These are phyloP conservation scores for Geranium rotundifolium DNA, from an alignment of 345 rosid species.

Conservation along the genomic window DNA sequence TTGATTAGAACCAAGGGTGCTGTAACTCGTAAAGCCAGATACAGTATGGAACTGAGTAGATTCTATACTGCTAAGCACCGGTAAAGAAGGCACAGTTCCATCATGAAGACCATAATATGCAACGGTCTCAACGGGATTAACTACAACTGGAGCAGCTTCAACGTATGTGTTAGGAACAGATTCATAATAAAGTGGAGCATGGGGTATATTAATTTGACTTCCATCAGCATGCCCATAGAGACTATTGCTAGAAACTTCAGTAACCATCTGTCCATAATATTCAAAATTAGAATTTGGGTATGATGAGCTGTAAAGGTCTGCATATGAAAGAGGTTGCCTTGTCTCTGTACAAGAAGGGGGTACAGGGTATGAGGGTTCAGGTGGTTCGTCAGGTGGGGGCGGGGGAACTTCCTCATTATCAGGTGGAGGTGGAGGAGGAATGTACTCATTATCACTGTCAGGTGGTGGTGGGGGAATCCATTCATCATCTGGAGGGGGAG, in stretches of 20 bases:
- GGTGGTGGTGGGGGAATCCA: conserved; percentile 95
- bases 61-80: conserved; percentile 26
- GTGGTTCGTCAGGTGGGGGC: conserved; percentile 49
- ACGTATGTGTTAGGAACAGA: conserved; percentile 37
- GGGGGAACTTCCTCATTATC: conserved; percentile 4
- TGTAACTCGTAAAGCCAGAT: conserved; percentile 25
- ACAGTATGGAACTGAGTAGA: conserved; percentile 33
- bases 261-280: conserved; percentile 37
- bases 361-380: conserved; percentile 40
- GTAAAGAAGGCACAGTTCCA: conserved; percentile 32
- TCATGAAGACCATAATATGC: conserved; percentile 50
- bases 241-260: conserved; percentile 29
- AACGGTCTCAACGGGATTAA: conserved; percentile 31
- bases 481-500: conserved; percentile 66
- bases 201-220: conserved; percentile 45
- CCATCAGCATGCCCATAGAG: conserved; percentile 60
- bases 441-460: conserved; percentile 57
- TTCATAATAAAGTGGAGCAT: conserved; percentile 47
- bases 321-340: conserved; percentile 35
- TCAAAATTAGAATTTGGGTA: conserved; percentile 43
- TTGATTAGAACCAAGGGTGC: conserved; percentile 16
- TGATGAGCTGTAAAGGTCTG: conserved; percentile 38
- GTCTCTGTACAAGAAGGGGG: conserved; percentile 35
- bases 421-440: conserved; percentile 91
- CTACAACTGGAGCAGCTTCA: conserved; percentile 40